These are phyloP conservation scores for Tetracladium setigerum DNA, from an alignment of 495 filamentous ascomycete species.

Conservation along the genomic window DNA sequence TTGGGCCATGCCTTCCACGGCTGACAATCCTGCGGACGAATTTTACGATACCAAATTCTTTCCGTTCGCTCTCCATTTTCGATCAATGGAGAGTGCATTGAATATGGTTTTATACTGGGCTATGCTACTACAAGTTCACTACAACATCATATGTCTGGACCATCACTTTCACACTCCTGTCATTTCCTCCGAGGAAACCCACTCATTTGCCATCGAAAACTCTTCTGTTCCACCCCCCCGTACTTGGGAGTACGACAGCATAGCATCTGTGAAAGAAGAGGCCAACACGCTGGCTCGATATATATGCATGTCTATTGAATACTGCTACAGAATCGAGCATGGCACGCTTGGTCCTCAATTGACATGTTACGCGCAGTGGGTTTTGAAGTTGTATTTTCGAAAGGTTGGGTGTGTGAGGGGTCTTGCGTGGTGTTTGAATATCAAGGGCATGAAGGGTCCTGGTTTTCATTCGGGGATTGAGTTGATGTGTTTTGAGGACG, in stretches of 20 bases:
- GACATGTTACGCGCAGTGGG: conserved; percentile 1
- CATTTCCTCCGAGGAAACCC: too few relatives aligned
- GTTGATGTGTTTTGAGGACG: conserved; percentile 1
- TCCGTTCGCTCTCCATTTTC: conserved; percentile 1
- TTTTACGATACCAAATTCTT: not conserved
- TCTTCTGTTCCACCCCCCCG: too few relatives aligned
- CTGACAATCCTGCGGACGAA: not conserved
- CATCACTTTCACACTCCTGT: too few relatives aligned
- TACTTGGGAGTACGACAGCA: too few relatives aligned
- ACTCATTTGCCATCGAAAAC: too few relatives aligned
- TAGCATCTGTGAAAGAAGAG: conserved; percentile 1
- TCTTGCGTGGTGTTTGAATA: not conserved
- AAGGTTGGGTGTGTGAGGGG: not conserved
- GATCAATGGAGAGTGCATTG: not conserved
- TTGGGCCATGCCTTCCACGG: not conserved
- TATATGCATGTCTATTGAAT: conserved; percentile 1
- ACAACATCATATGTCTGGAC: too few relatives aligned
- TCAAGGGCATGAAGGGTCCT: conserved; percentile 3
- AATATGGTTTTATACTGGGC: too few relatives aligned
- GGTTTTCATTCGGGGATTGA: conserved; percentile 7
- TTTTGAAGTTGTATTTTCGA: not conserved
- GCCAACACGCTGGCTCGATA: not conserved
- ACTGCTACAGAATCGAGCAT: not conserved
- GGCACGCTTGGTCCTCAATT: conserved; percentile 1
- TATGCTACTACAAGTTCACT: too few relatives aligned